Conservation (phyloP, 1,284 basidiomycete genomes). For the Melampsora larici-populina region DNA sequence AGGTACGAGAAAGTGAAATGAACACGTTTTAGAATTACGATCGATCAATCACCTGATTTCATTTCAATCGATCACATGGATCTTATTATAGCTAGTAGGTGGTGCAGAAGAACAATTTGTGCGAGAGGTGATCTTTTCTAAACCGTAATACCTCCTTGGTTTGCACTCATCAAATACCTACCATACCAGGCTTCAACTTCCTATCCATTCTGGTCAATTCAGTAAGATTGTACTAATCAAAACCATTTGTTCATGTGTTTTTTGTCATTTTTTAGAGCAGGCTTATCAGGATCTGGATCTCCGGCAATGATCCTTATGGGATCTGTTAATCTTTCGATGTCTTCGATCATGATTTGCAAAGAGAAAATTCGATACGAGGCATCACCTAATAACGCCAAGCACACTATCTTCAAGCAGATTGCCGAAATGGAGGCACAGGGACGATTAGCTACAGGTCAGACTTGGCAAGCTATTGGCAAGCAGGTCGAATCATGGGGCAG, state of each 20-base stretch:
- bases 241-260: no score
- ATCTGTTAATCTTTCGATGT: conserved; percentile 41
- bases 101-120: conserved; percentile 37
- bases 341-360: conserved; percentile 27
- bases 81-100: conserved; percentile 29
- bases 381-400: neutral
- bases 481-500: conserved; percentile 32
- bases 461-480: conserved; percentile 17
- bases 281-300: neutral
- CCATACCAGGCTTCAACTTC: neutral
- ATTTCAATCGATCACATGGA: no score
- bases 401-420: conserved; percentile 28
- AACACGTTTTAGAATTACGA: no score
- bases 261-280: no score
- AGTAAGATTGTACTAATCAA: no score
- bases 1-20: conserved; percentile 7
- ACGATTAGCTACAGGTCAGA: conserved; percentile 21
- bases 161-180: neutral
- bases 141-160: conserved; percentile 10
- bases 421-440: conserved; percentile 37
- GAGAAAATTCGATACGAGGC: conserved; percentile 35
- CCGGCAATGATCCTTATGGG: conserved; percentile 37
- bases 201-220: neutral
- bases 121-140: conserved; percentile 37
- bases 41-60: no score